Conservation (phyloP, 148 eudicot genomes). For the Tetragonia tetragonoides region DNA sequence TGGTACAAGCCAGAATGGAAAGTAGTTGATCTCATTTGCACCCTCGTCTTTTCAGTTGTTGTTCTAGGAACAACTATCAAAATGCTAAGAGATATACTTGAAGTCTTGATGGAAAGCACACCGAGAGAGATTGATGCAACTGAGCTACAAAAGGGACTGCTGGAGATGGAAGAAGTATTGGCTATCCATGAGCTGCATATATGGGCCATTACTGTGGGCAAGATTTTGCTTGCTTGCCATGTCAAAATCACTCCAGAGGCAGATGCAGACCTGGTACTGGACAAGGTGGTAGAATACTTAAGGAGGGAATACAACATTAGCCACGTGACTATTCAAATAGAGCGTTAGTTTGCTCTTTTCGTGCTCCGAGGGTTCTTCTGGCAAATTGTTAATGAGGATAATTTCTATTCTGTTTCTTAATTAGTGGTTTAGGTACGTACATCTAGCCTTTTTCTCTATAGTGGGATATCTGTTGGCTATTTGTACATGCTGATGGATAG, state of each 20-base stretch:
- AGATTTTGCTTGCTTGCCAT: conserved; percentile 86
- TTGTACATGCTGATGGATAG: conserved; percentile 18
- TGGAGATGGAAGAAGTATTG: conserved; percentile 79
- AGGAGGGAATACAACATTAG: conserved; percentile 81
- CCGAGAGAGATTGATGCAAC: conserved; percentile 93
- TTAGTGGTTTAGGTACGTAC: conserved; percentile 10
- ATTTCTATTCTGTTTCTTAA: conserved; percentile 1
- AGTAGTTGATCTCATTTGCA: conserved; percentile 87
- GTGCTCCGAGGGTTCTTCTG: not conserved
- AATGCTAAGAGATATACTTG: conserved; percentile 75
- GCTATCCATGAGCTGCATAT: conserved; percentile 90
- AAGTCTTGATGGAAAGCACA: conserved; percentile 95
- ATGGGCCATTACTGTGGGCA: conserved; percentile 96
- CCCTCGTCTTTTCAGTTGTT: conserved; percentile 70
- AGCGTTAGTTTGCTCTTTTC: conserved; percentile 35
- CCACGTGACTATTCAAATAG: conserved; percentile 92
- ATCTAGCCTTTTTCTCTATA: conserved; percentile 17
- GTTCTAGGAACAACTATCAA: conserved; percentile 75
- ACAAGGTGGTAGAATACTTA: conserved; percentile 74
- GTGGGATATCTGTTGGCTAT: conserved; percentile 23
- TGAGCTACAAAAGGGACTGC: conserved; percentile 63
- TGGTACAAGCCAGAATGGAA: conserved; percentile 95
- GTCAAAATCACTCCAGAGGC: conserved; percentile 73
- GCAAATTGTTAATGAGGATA: conserved; percentile 12
- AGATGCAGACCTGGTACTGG: conserved; percentile 80